A percentile compares a stretch with the other conserved stretches of the same genome.
Evolutionary conservation across 352 stramenopile species (phyloP).

Genomic region (Peronosclerospora sorghi): DNA sequence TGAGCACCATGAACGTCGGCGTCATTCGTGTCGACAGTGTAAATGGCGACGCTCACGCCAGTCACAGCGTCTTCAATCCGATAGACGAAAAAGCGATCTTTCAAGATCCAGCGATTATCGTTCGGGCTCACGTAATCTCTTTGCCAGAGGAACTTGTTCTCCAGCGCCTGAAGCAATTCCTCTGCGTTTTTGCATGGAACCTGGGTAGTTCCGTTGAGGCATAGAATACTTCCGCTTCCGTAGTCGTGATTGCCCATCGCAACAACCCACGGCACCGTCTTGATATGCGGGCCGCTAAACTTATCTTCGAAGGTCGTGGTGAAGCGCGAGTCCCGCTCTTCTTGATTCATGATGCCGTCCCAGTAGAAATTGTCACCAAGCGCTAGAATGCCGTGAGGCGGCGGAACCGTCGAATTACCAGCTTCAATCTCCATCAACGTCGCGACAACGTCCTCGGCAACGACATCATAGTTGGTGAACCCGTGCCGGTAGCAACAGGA

Average conservation of each 20-base stretch:
- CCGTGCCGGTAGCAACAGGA: no score
- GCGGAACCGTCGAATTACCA: neutral
- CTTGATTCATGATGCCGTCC: slow-evolving; percentile 11
- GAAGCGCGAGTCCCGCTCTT: slow-evolving; percentile 8
- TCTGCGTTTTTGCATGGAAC: slow-evolving; percentile 5
- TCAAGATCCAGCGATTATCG: slow-evolving; percentile 9
- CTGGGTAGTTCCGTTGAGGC: slow-evolving; percentile 1
- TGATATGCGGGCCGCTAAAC: slow-evolving; percentile 9
- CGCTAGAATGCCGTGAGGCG: slow-evolving; percentile 10
- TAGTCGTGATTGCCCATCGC: slow-evolving; percentile 19
- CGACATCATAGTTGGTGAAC: no score
- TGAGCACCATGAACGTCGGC: slow-evolving; percentile 3
- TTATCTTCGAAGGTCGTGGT: slow-evolving; percentile 11
- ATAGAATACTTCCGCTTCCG: slow-evolving; percentile 10
- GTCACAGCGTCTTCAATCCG: slow-evolving; percentile 4
- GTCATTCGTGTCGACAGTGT: slow-evolving; percentile 13
- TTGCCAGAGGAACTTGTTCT: slow-evolving; percentile 15
- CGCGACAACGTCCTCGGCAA: slow-evolving; percentile 10
- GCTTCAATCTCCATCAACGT: slow-evolving; percentile 14
- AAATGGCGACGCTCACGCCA: slow-evolving; percentile 12
- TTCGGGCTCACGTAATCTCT: slow-evolving; percentile 5
- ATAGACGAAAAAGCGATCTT: slow-evolving; percentile 11
- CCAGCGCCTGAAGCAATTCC: slow-evolving; percentile 5
- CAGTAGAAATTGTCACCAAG: slow-evolving; percentile 22
- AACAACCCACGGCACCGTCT: slow-evolving; percentile 5